phyloP scores from a whole-genome alignment of 768 basidiomycete species.

The Antrodiella citrinella region DNA sequence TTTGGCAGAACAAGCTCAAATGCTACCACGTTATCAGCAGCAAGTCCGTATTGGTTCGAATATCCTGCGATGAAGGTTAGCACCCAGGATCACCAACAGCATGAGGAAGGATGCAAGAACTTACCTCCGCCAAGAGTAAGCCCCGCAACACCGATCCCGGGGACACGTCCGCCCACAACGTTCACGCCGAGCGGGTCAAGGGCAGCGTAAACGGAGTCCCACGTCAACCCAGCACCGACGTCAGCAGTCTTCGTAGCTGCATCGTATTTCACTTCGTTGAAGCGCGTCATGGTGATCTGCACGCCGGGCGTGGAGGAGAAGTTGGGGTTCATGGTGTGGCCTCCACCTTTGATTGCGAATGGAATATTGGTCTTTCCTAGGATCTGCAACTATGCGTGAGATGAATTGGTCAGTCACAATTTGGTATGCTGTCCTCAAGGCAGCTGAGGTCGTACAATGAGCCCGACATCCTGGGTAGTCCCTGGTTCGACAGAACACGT shows the following conservation, averaged over 20 bases:
- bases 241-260: background rate
- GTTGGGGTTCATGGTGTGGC: slow-evolving; percentile 17
- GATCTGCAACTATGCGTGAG: slow-evolving; percentile 31
- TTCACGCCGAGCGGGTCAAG: slow-evolving; percentile 33
- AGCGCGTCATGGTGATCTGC: slow-evolving; percentile 17
- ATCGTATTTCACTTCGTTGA: background rate
- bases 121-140: slow-evolving; percentile 29
- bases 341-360: slow-evolving; percentile 31
- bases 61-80: slow-evolving; percentile 46
- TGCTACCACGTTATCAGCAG: slow-evolving; percentile 43
- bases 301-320: too few relatives aligned
- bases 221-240: slow-evolving; percentile 26
- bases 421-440: too few relatives aligned
- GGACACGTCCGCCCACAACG: slow-evolving; percentile 46
- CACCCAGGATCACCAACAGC: too few relatives aligned
- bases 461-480: slow-evolving; percentile 36
- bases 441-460: slow-evolving; percentile 36
- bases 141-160: slow-evolving; percentile 52
- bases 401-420: background rate
- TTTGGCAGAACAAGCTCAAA: slow-evolving; percentile 52
- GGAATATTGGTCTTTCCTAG: slow-evolving; percentile 33
- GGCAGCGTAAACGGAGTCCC: slow-evolving; percentile 52
- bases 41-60: slow-evolving; percentile 57
- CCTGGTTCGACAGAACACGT: too few relatives aligned
- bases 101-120: too few relatives aligned